Percentiles rank a stretch among this genome's conserved stretches.
Evolutionary conservation across 73 alveolate species (phyloP).

Genomic region (Paramecium bursaria): DNA sequence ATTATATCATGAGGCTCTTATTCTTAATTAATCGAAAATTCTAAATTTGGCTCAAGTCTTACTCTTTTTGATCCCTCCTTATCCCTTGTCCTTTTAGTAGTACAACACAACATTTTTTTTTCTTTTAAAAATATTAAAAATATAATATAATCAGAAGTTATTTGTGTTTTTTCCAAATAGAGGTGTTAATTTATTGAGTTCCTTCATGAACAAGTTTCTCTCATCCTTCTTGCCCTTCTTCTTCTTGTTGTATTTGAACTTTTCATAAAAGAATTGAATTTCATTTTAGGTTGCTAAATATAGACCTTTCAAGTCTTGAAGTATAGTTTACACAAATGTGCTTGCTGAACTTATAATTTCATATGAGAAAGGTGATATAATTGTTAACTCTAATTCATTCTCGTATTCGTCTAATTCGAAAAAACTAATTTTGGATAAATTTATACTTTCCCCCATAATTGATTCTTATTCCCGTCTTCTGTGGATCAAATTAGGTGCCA

Average conservation of each 20-base stretch:
- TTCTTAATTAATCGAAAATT: too few relatives aligned
- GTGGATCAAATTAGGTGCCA: slow-evolving; percentile 50
- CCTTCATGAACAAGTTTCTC: slow-evolving; percentile 37
- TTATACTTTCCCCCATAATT: background rate
- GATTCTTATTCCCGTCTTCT: slow-evolving; percentile 38
- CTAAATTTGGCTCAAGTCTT: too few relatives aligned
- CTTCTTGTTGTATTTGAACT: slow-evolving; percentile 27
- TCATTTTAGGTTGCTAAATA: slow-evolving; percentile 51
- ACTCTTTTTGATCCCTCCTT: too few relatives aligned
- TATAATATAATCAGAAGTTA: too few relatives aligned
- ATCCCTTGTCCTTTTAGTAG: too few relatives aligned
- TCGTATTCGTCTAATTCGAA: slow-evolving; percentile 34
- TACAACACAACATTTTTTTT: too few relatives aligned
- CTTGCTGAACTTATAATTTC: slow-evolving; percentile 35
- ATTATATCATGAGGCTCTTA: too few relatives aligned
- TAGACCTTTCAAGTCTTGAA: slow-evolving; percentile 15
- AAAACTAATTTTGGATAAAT: slow-evolving; percentile 1
- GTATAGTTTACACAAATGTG: slow-evolving; percentile 38
- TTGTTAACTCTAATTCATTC: slow-evolving; percentile 24
- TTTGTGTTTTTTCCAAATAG: too few relatives aligned
- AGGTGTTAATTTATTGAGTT: slow-evolving; percentile 35
- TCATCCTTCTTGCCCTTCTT: slow-evolving; percentile 54
- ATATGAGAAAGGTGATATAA: slow-evolving; percentile 36
- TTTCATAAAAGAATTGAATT: slow-evolving; percentile 41
- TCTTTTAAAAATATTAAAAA: too few relatives aligned